These are phyloP conservation scores for Phytophthora pistaciae DNA, from an alignment of 352 stramenopile genomes.

Conservation along the genomic window DNA sequence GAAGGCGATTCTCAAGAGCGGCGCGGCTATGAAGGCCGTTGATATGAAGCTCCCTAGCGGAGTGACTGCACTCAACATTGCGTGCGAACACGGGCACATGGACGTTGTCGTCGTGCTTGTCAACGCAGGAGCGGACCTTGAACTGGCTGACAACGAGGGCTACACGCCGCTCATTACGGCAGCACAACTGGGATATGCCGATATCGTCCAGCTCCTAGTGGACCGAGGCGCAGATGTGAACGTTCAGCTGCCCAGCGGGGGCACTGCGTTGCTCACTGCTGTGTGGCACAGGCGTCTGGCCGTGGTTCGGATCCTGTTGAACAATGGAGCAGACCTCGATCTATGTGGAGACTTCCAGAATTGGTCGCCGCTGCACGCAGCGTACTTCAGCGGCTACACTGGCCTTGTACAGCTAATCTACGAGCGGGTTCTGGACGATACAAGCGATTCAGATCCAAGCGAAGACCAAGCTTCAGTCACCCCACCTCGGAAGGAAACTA, in stretches of 20 bases:
- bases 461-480: neutral
- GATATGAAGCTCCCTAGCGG: constrained; percentile 8
- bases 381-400: constrained; percentile 6
- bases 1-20: constrained; percentile 1
- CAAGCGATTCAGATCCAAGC: neutral
- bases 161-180: constrained; percentile 21
- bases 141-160: constrained; percentile 14
- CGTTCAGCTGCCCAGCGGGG: constrained; percentile 8
- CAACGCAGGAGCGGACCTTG: constrained; percentile 5
- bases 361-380: constrained; percentile 5
- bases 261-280: constrained; percentile 15
- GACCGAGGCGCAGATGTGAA: constrained; percentile 3
- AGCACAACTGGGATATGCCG: constrained; percentile 12
- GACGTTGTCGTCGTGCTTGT: constrained; percentile 4
- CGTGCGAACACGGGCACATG: constrained; percentile 14
- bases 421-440: constrained; percentile 5
- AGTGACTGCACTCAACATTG: constrained; percentile 20
- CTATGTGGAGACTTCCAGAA: constrained; percentile 18
- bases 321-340: constrained; percentile 9
- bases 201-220: constrained; percentile 16
- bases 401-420: constrained; percentile 24
- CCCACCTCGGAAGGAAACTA: neutral
- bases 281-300: constrained; percentile 7
- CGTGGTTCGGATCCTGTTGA: constrained; percentile 14
- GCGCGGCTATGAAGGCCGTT: neutral